Evolutionary conservation across 2,329 filamentous ascomycete genomes (phyloP), one percentile per base, ranked within the genome.

Genomic region (Stemphylium beticola): DNA sequence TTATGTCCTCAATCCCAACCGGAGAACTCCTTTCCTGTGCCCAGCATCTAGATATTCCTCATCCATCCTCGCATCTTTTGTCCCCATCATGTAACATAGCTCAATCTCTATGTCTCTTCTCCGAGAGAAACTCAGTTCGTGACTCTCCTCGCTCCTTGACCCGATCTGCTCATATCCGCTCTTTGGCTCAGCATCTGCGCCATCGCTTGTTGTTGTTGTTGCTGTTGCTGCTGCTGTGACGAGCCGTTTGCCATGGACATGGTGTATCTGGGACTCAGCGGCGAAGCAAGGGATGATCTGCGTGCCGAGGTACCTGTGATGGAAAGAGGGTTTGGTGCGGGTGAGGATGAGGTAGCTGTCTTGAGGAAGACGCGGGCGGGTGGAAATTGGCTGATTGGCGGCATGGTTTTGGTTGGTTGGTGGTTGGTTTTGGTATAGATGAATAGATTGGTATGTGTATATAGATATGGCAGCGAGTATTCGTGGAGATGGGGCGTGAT

Each of bases 321-420:
- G 17, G 47, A 42, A 15, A 53, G 53, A 40, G 57, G 34, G 8
- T 49, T 49, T 41, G 60, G 41, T 6, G 49, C 42, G 18, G 42
- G 32, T 10, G 42, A n/a, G 18, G 58, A 41, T 4, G 47, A 38
- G 10, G 50, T 17, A 17, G 57, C 44, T 4, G 53, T 58, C 46
- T 72, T 70, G 49, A 72, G 55, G 48, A 70, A 72, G 58, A 71
- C 67, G 17, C 69, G 63, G 4, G 69, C 69, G 10, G 69, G 68
- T 12, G 69, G 69, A 51, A 72, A 70, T 62, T 71, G 67, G 57
- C 67, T 70, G 53, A 72, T 60, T 49, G 69, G 59, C 64, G 69
- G 69, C 69, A 72, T 72, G 42, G 31, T 55, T 39, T 24, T 34
- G 5, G 47, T 34, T 33, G 32, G 34, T 7, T 41, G n/a, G 18